Evolutionary conservation across 2,329 filamentous ascomycete genomes (phyloP), one percentile per base, ranked within the genome.

Genomic region (Claviceps sp.): DNA sequence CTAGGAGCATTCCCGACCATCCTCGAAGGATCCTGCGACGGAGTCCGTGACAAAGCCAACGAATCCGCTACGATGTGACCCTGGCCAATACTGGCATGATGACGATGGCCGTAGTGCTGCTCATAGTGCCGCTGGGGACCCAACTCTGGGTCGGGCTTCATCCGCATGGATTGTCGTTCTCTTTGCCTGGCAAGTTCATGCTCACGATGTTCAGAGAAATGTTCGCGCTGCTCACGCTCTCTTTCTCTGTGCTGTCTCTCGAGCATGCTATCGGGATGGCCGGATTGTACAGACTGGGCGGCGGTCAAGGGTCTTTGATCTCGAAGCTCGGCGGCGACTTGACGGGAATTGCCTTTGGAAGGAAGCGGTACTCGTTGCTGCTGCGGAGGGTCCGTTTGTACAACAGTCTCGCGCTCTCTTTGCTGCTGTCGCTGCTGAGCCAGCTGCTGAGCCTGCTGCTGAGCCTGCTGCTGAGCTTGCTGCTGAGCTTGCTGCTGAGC

Each of bases 101-200:
- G 67, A 17, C 67, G 68, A 50, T 70, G 65, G 17, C 65, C 62
- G 51, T 70, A 76, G 0, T 67, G 48, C 23, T 50, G 63, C 40
- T 78, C 75, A 53, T 71, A 73, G 39, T 69, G 72, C 52, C 67
- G 68, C 38, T 65, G 66, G 13, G 61, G 61, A 13, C 60, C 56
- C n/a, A 61, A 60, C 45, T 78, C 75, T 3, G 70, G 69, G 56
- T 79, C 76, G 55, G 77, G 73, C 61, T 78, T 78, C 47, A 77
- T 59, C 14, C 63, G 60, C 52, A 67, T 52, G n/a, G 64, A 54
- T 45, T 63, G 64, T 14, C 63, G 58, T 45, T 66, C 63, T 5
- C 44, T 53, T 60, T 51, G 8, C 52, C 51, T 37, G 14, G 48
- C 29, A 2, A 50, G 40, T 34, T 62, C 53, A 3, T 50, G 53